phyloP scores from a whole-genome alignment of 2,329 filamentous ascomycete genomes.

The Gnomoniopsis sp. region DNA sequence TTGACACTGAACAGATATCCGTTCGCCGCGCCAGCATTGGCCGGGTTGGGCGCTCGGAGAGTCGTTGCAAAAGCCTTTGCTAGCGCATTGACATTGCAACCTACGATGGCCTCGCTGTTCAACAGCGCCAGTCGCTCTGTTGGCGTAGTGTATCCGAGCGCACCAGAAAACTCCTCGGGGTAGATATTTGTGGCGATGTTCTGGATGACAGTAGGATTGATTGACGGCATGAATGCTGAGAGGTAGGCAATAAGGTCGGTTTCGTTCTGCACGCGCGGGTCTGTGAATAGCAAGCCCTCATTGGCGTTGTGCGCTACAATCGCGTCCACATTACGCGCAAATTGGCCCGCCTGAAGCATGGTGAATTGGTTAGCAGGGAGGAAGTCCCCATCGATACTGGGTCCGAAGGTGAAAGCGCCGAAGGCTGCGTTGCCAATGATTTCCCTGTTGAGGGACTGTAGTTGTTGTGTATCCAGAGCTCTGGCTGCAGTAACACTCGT shows the following conservation, averaged over 20 bases:
- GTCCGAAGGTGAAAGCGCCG: neutral
- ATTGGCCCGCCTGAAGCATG: neutral
- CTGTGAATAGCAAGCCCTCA: constrained; percentile 1
- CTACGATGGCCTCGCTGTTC: neutral
- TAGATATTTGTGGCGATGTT: neutral
- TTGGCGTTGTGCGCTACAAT: neutral
- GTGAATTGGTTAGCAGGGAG: neutral
- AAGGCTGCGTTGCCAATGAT: neutral
- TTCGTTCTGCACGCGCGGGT: neutral
- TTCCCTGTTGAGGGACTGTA: neutral
- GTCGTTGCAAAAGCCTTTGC: neutral
- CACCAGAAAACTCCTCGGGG: neutral
- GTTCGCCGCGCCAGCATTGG: neutral
- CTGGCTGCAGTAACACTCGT: neutral
- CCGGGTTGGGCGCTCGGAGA: neutral
- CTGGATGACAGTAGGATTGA: neutral
- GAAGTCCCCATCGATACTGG: neutral
- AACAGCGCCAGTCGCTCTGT: neutral
- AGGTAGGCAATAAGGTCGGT: neutral
- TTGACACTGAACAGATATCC: neutral
- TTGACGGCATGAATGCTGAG: neutral
- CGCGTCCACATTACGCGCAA: neutral
- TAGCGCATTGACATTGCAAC: neutral
- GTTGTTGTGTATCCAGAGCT: neutral
- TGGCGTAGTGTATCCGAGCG: neutral